Percentiles rank a stretch among this genome's conserved stretches.
These are phyloP conservation scores for Kazachstania sp. DNA, from an alignment of 1,139 yeast genomes.

Conservation along the genomic window DNA sequence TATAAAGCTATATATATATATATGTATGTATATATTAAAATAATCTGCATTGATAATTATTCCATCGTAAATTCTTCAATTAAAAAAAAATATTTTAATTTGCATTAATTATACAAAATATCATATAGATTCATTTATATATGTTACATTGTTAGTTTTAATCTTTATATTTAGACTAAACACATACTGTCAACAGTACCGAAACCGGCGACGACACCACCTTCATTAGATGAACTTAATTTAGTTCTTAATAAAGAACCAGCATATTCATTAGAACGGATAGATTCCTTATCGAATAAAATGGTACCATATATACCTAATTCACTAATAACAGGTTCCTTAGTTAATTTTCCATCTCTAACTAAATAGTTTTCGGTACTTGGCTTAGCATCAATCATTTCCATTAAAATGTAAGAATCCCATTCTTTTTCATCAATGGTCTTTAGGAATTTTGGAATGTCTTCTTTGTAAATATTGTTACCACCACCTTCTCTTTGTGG, in stretches of 20 bases:
- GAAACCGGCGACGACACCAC: constrained; percentile 98
- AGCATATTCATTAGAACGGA: constrained; percentile 55
- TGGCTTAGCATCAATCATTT: constrained; percentile 67
- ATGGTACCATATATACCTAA: constrained; percentile 84
- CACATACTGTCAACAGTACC: constrained; percentile 84
- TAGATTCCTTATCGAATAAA: constrained; percentile 56
- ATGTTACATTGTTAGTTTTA: no score
- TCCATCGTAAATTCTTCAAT: no score
- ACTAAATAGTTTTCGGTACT: constrained; percentile 57
- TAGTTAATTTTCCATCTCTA: constrained; percentile 51
- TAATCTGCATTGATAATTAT: no score
- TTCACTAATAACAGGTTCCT: constrained; percentile 75
- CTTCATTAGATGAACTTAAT: constrained; percentile 80
- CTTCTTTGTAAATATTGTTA: constrained; percentile 76
- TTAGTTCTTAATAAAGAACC: constrained; percentile 89
- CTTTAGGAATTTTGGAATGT: constrained; percentile 66
- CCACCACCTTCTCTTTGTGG: constrained; percentile 99
- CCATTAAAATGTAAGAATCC: constrained; percentile 93
- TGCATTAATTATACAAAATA: neutral
- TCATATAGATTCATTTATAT: no score
- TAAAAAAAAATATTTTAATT: neutral
- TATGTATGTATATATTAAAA: neutral
- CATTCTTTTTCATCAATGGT: constrained; percentile 61
- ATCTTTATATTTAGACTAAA: constrained; percentile 12
- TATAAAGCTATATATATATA: neutral